These are phyloP conservation scores for Aspergillus aculeatus DNA, from an alignment of 2,329 filamentous ascomycete genomes.

Conservation along the genomic window DNA sequence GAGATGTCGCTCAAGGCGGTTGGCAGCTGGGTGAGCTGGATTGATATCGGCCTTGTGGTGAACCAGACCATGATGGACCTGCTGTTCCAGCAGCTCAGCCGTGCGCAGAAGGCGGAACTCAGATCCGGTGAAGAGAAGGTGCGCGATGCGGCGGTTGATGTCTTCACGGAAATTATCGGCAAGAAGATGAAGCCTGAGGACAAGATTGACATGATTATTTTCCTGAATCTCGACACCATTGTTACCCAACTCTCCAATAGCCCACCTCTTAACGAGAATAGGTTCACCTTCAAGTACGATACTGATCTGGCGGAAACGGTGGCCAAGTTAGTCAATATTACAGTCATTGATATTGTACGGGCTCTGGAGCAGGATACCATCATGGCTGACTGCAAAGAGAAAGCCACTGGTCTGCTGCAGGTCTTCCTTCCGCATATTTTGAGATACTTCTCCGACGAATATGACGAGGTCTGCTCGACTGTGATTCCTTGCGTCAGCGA, in stretches of 20 bases:
- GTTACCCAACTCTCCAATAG: constrained; percentile 82
- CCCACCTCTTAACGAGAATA: constrained; percentile 73
- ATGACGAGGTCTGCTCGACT: constrained; percentile 94
- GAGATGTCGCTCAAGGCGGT: constrained; percentile 90
- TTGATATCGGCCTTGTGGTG: constrained; percentile 90
- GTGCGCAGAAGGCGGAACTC: constrained; percentile 59
- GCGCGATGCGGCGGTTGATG: constrained; percentile 86
- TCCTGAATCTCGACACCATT: constrained; percentile 82
- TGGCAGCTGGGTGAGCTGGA: constrained; percentile 98
- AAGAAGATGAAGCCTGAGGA: constrained; percentile 97
- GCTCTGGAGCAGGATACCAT: constrained; percentile 69
- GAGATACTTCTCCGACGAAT: constrained; percentile 95
- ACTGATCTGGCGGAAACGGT: constrained; percentile 93
- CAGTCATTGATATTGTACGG: constrained; percentile 80
- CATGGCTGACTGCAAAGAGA: constrained; percentile 64
- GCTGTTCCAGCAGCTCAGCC: constrained; percentile 84
- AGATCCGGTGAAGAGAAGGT: constrained; percentile 75
- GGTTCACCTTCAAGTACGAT: constrained; percentile 83
- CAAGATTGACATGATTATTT: constrained; percentile 90
- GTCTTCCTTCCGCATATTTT: constrained; percentile 83
- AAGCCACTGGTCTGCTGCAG: constrained; percentile 78
- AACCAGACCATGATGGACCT: constrained; percentile 83
- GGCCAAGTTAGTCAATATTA: constrained; percentile 91
- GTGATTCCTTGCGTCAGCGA: constrained; percentile 93
- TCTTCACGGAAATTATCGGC: constrained; percentile 90